These are phyloP conservation scores for Theileria equi DNA, from an alignment of 169 alveolate genomes.

Conservation along the genomic window DNA sequence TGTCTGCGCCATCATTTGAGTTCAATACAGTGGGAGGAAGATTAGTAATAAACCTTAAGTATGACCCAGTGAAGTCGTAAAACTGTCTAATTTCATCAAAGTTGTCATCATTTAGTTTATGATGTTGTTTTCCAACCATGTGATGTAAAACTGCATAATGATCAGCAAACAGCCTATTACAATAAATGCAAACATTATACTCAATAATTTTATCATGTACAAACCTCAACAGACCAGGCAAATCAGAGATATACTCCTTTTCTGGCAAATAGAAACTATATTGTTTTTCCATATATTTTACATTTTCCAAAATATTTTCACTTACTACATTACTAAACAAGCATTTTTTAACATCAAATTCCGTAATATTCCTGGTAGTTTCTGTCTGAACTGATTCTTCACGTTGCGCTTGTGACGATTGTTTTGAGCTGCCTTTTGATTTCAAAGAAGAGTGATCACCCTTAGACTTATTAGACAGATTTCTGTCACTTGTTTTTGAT, in stretches of 20 bases:
- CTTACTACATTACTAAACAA: conserved; percentile 34
- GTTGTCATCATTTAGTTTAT: conserved; percentile 48
- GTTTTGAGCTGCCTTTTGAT: not conserved
- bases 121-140: conserved; percentile 73
- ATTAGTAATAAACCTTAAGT: conserved; percentile 13
- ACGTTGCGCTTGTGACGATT: not conserved
- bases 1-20: conserved; percentile 2
- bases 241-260: conserved; percentile 62
- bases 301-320: conserved; percentile 20
- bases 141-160: conserved; percentile 71
- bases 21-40: conserved; percentile 10
- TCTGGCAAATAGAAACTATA: conserved; percentile 69
- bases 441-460: too few relatives aligned
- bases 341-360: conserved; percentile 27
- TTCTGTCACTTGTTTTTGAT: conserved; percentile 3
- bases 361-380: not conserved
- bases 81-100: conserved; percentile 38
- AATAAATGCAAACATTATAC: conserved; percentile 66
- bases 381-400: not conserved
- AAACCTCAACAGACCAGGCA: conserved; percentile 60
- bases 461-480: not conserved
- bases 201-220: conserved; percentile 65
- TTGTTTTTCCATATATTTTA: conserved; percentile 43
- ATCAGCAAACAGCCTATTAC: conserved; percentile 59
- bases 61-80: conserved; percentile 60